A percentile compares a stretch with the other conserved stretches of the same genome.
Conservation (phyloP, 306 rosid genomes). For the Citrullus colocynthis region DNA sequence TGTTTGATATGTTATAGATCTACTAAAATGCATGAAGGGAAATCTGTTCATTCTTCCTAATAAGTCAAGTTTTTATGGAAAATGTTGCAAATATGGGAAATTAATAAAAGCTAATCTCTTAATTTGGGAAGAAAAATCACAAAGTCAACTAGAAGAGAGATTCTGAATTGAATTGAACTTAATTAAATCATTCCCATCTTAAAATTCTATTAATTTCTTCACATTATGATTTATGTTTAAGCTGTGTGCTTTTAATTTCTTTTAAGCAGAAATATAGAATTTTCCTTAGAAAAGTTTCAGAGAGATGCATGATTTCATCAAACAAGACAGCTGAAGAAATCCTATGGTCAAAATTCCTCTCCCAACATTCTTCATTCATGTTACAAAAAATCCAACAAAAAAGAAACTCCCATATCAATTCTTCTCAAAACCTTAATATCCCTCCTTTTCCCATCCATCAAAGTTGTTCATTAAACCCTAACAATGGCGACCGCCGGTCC, state of each 20-base stretch:
- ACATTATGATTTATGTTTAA: background rate
- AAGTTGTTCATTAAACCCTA: background rate
- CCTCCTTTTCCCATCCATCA: background rate
- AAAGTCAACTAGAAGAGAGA: background rate
- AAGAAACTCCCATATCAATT: background rate
- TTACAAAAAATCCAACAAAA: background rate
- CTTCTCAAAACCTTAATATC: background rate
- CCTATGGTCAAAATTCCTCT: background rate
- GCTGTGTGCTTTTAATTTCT: background rate
- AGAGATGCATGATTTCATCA: background rate
- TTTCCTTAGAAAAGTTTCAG: conserved; percentile 8
- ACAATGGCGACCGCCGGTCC: background rate
- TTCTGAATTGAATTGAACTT: background rate
- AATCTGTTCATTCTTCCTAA: background rate
- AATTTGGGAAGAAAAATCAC: background rate
- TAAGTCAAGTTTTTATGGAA: background rate
- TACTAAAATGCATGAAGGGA: background rate
- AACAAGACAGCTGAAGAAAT: background rate
- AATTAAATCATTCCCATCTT: background rate
- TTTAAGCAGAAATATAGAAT: conserved; percentile 1
- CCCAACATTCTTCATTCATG: background rate
- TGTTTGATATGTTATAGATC: too few relatives aligned
- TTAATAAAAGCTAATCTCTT: background rate
- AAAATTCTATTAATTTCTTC: background rate
- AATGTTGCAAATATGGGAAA: background rate